A percentile compares a stretch with the other conserved stretches of the same genome.
Evolutionary conservation across 148 eudicot species (phyloP).

Genomic region (Polygonum maritimum): DNA sequence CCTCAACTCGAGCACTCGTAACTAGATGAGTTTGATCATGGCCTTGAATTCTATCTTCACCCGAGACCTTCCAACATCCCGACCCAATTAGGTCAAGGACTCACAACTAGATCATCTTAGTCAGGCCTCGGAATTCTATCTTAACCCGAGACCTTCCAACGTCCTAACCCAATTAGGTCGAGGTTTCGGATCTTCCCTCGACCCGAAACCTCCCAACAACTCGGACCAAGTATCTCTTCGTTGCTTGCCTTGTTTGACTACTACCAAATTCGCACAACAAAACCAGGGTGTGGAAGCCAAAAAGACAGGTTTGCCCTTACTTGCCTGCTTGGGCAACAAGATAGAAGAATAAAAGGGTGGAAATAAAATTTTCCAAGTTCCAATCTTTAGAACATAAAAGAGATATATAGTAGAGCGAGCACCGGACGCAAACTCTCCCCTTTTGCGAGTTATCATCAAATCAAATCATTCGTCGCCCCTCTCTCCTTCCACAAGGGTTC

Average conservation of each 20-base stretch:
- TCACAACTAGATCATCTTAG: too few species aligned
- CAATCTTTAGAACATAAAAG: too few species aligned
- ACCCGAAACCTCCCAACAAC: too few species aligned
- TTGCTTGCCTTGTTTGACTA: not conserved
- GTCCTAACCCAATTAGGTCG: too few species aligned
- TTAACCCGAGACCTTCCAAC: too few species aligned
- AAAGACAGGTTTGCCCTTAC: not conserved
- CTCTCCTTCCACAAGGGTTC: not conserved
- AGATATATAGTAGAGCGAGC: not conserved
- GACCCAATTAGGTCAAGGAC: too few species aligned
- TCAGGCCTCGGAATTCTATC: too few species aligned
- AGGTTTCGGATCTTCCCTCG: too few species aligned
- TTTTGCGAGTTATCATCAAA: not conserved
- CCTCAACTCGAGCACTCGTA: too few species aligned
- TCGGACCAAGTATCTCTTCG: not conserved
- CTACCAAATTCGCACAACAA: not conserved
- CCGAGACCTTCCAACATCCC: too few species aligned
- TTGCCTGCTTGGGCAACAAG: slow-evolving; percentile 8
- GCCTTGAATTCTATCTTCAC: too few species aligned
- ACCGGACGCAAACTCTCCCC: not conserved
- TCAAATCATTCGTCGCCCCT: not conserved
- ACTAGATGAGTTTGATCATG: too few species aligned
- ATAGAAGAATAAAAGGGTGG: not conserved
- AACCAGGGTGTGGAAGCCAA: not conserved
- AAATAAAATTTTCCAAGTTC: not conserved